phyloP scores from a whole-genome alignment of 2,329 filamentous ascomycete genomes.

The Diaporthe vexans region DNA sequence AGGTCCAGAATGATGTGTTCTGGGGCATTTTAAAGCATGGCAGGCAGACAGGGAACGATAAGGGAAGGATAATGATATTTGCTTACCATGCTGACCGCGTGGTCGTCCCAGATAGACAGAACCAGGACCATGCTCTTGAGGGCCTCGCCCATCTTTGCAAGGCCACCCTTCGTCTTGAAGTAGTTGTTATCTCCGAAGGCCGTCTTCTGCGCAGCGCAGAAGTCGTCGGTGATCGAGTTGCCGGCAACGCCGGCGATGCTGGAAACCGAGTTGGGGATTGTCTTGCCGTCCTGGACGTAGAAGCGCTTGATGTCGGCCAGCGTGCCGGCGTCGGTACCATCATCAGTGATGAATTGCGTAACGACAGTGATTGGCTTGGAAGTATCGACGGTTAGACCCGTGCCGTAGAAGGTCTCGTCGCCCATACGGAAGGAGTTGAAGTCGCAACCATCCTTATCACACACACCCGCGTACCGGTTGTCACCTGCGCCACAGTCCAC shows the following conservation, averaged over 20 bases:
- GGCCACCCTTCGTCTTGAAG: conserved; percentile 65
- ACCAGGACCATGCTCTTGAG: conserved; percentile 52
- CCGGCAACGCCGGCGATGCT: conserved; percentile 47
- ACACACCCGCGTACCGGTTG: conserved; percentile 68
- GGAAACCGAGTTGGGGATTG: conserved; percentile 63
- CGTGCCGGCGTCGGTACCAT: conserved; percentile 59
- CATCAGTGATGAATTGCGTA: conserved; percentile 65
- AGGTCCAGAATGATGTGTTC: too few species aligned
- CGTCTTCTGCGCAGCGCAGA: conserved; percentile 68
- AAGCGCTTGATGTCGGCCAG: conserved; percentile 68
- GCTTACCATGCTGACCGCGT: too few species aligned
- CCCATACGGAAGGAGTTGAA: conserved; percentile 74
- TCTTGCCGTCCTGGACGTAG: conserved; percentile 69
- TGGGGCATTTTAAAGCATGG: too few species aligned
- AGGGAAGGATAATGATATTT: too few species aligned
- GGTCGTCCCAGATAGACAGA: conserved; percentile 43
- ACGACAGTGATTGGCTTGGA: conserved; percentile 68
- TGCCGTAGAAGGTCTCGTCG: conserved; percentile 68
- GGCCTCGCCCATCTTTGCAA: conserved; percentile 63
- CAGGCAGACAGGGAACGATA: too few species aligned
- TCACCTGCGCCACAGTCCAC: conserved; percentile 64
- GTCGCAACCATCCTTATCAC: conserved; percentile 76
- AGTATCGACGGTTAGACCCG: conserved; percentile 66
- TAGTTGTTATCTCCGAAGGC: conserved; percentile 64
- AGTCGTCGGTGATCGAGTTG: conserved; percentile 63